Evolutionary conservation across 1,284 basidiomycete genomes (phyloP), one percentile per base, ranked within the genome.

Genomic region (Cryptococcus sp.): DNA sequence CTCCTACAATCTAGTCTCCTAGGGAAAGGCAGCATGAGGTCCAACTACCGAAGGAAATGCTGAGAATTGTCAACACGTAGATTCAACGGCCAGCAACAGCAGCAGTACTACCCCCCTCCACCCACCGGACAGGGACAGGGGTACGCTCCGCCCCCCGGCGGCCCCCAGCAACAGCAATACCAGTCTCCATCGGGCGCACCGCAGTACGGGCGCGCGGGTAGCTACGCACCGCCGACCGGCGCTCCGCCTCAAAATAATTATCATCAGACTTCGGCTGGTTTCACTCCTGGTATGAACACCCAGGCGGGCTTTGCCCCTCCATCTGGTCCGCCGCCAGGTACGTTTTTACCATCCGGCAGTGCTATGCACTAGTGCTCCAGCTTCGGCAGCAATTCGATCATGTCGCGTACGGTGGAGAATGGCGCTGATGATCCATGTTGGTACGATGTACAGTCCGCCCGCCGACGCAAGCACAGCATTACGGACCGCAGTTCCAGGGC

Each of bases 401-500:
- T n/a, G n/a, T n/a, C n/a, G n/a, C n/a, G n/a, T n/a, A n/a, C n/a
- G n/a, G n/a, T n/a, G n/a, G n/a, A n/a, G n/a, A n/a, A n/a, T 46
- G 43, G 3, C 47, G 42, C 16, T 48, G 30, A 30, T 57, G 40
- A 27, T 10, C 13, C 16, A 13, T 30, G 20, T 2, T 23, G 27
- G 3, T 43, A 25, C 11, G 45, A n/a, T n/a, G 27, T 15, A 25
- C 45, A 70, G 69, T 68, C 16, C 63, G 66, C 47, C 69, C 72
- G 11, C 70, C 71, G 10, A 72, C 79, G 7, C 81, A 83, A 42
- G 78, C 83, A 40, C 90, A 92, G 69, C 74, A 82, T 64, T 90
- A 89, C 67, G 87, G 88, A 0, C 85, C 86, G 11, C 83, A 84
- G 55, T 80, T 84, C 48, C 81, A 86, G 67, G 83, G 78, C 17